Conservation (phyloP, 306 rosid species). For the Prunus mume region DNA sequence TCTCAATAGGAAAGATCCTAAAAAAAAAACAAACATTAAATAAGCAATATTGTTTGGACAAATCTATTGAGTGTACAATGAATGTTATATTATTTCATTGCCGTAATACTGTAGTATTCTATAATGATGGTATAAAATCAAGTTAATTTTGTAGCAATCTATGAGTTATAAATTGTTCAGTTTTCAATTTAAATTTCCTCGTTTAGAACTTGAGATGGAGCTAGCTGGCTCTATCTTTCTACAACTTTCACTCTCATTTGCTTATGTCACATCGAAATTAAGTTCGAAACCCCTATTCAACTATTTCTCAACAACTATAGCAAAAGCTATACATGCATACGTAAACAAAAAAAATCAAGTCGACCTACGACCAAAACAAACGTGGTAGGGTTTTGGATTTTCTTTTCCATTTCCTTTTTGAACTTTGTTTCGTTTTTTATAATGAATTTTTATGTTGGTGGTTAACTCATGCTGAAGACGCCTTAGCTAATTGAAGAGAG, state of each 20-base stretch:
- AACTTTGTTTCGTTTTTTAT: background rate
- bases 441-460: slow-evolving; percentile 8
- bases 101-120: too few relatives aligned
- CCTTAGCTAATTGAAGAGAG: slow-evolving; percentile 4
- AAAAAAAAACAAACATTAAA: background rate
- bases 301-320: background rate
- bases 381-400: background rate
- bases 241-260: background rate
- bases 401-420: slow-evolving; percentile 2
- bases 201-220: background rate
- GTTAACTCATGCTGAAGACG: slow-evolving; percentile 24
- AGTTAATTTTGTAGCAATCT: too few relatives aligned
- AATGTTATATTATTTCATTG: background rate
- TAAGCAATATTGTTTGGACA: background rate
- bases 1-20: too few relatives aligned
- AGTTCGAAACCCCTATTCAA: background rate
- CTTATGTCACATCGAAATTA: background rate
- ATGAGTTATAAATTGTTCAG: background rate
- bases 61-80: background rate
- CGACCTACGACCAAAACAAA: slow-evolving; percentile 1
- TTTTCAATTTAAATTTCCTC: background rate
- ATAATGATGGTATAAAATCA: background rate
- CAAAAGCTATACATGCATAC: background rate
- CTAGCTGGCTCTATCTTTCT: background rate
- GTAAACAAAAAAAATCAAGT: background rate